These are phyloP conservation scores for Xylaria arbuscula DNA, from an alignment of 2,329 filamentous ascomycete genomes.

Conservation along the genomic window DNA sequence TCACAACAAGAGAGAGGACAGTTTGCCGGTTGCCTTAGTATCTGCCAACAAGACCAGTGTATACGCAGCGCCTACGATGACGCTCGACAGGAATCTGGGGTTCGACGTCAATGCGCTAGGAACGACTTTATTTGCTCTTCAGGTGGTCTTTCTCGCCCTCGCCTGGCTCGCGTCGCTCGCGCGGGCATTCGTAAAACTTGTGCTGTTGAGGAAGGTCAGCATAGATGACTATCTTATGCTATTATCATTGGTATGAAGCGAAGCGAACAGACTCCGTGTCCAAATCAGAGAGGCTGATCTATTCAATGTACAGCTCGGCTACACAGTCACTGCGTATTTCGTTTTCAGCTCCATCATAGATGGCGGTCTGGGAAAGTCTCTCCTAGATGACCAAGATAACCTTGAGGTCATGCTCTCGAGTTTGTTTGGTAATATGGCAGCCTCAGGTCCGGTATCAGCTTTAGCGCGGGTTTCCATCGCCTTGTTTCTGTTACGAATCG, in stretches of 20 bases:
- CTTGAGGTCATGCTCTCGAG: slow-evolving; percentile 48
- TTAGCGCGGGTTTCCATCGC: slow-evolving; percentile 56
- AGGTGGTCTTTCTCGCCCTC: slow-evolving; percentile 49
- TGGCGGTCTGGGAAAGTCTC: slow-evolving; percentile 48
- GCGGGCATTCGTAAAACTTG: slow-evolving; percentile 58
- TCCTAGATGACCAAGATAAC: slow-evolving; percentile 37
- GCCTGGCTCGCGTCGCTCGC: slow-evolving; percentile 55
- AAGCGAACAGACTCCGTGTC: not conserved
- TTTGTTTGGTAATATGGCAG: slow-evolving; percentile 56
- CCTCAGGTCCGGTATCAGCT: slow-evolving; percentile 56
- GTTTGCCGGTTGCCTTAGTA: not conserved
- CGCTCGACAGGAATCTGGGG: slow-evolving; percentile 36
- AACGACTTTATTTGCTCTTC: slow-evolving; percentile 42
- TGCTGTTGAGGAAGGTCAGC: slow-evolving; percentile 56
- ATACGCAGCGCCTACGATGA: slow-evolving; percentile 16
- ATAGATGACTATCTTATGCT: slow-evolving; percentile 62
- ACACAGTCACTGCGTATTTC: slow-evolving; percentile 49
- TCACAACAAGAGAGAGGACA: not conserved
- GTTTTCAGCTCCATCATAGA: slow-evolving; percentile 50
- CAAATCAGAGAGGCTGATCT: slow-evolving; percentile 23
- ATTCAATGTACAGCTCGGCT: slow-evolving; percentile 48
- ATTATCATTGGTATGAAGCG: slow-evolving; percentile 55
- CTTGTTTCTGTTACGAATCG: slow-evolving; percentile 56
- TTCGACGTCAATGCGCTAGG: slow-evolving; percentile 44
- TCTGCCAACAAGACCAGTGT: not conserved